phyloP scores from a whole-genome alignment of 2,329 filamentous ascomycete species.

The Fusarium sulawesiense region DNA sequence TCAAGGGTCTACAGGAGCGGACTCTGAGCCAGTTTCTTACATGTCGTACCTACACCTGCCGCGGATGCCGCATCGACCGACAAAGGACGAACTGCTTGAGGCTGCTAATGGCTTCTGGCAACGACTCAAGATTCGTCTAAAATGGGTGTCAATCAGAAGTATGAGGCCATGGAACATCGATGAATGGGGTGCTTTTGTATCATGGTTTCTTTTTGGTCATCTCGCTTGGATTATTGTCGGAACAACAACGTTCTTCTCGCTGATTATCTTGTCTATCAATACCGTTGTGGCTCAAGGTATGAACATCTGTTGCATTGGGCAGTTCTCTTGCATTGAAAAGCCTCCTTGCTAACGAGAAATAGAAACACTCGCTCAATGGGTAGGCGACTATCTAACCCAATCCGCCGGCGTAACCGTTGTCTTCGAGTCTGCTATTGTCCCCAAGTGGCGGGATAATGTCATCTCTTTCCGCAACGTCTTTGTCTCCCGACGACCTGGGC shows the following conservation, averaged over 20 bases:
- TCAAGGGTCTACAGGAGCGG: constrained; percentile 18
- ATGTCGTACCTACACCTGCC: constrained; percentile 70
- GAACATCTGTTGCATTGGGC: too few species aligned
- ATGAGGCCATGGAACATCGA: constrained; percentile 94
- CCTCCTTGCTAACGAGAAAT: neutral
- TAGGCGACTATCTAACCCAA: constrained; percentile 94
- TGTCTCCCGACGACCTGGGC: constrained; percentile 89
- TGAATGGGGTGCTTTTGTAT: constrained; percentile 93
- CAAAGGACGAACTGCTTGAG: constrained; percentile 90
- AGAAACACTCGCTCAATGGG: constrained; percentile 93
- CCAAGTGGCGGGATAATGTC: constrained; percentile 93
- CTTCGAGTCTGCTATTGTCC: constrained; percentile 97
- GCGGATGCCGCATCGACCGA: constrained; percentile 86
- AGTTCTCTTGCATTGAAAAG: neutral
- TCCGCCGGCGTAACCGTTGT: constrained; percentile 94
- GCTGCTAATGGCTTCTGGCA: constrained; percentile 95
- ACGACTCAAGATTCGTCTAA: constrained; percentile 89
- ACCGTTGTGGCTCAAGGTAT: constrained; percentile 93
- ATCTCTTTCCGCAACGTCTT: constrained; percentile 98
- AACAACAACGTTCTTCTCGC: constrained; percentile 95
- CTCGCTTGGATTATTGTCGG: constrained; percentile 95
- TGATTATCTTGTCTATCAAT: constrained; percentile 91
- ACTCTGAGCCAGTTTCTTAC: constrained; percentile 60
- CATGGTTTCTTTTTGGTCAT: constrained; percentile 94
- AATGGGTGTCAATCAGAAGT: constrained; percentile 97